phyloP scores from a whole-genome alignment of 1,284 basidiomycete species.

The Ceratorhiza oryzae-sativae region DNA sequence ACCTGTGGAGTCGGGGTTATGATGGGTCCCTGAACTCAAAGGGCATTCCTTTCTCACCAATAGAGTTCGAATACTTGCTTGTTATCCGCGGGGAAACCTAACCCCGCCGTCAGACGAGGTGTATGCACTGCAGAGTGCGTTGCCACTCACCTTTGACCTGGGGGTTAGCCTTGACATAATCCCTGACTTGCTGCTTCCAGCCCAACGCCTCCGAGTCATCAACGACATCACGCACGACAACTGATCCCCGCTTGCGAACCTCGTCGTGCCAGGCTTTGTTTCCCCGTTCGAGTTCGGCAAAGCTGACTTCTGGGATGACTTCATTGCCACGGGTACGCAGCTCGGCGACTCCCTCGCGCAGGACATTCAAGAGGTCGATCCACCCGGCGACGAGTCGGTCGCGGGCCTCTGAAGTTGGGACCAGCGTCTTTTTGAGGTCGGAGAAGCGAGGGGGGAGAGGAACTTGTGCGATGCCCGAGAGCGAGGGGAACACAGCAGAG shows the following conservation, averaged over 20 bases:
- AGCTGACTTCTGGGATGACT: slow-evolving; percentile 48
- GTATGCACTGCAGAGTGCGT: not conserved
- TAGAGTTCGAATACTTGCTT: slow-evolving; percentile 79
- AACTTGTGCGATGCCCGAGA: slow-evolving; percentile 55
- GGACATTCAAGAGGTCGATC: slow-evolving; percentile 61
- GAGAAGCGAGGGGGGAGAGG: slow-evolving; percentile 64
- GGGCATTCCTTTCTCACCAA: slow-evolving; percentile 47
- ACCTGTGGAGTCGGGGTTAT: slow-evolving; percentile 50
- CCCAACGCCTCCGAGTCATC: slow-evolving; percentile 62
- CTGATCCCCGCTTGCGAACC: slow-evolving; percentile 65
- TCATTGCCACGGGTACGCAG: slow-evolving; percentile 55
- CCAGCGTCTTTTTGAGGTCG: slow-evolving; percentile 64
- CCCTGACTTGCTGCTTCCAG: slow-evolving; percentile 66
- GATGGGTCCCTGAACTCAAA: slow-evolving; percentile 24
- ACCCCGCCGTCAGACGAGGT: slow-evolving; percentile 44
- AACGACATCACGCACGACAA: slow-evolving; percentile 68
- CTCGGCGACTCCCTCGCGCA: slow-evolving; percentile 57
- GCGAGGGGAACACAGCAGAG: slow-evolving; percentile 64
- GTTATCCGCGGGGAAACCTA: slow-evolving; percentile 70
- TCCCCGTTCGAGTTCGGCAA: slow-evolving; percentile 32
- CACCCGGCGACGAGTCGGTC: slow-evolving; percentile 62
- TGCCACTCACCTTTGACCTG: slow-evolving; percentile 57
- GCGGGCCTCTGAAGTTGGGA: slow-evolving; percentile 49
- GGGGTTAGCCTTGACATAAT: slow-evolving; percentile 65
- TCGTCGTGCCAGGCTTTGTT: slow-evolving; percentile 51